A percentile compares a stretch with the other conserved stretches of the same genome.
Evolutionary conservation across 768 basidiomycete genomes (phyloP).

Genomic region (Trametes coccinea): DNA sequence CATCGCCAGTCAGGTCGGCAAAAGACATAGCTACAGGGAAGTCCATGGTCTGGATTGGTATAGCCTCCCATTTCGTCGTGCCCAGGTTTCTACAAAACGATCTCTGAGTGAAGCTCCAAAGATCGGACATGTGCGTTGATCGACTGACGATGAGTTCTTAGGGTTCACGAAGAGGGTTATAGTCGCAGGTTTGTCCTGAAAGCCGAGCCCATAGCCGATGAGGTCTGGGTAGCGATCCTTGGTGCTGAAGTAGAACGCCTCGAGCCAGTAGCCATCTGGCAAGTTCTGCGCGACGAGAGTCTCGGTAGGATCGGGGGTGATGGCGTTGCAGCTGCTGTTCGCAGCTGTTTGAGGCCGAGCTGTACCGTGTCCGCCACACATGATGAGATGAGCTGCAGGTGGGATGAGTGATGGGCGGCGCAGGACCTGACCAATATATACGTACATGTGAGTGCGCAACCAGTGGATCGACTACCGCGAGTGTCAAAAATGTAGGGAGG

Average conservation of each 20-base stretch:
- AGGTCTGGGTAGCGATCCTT: slow-evolving; percentile 17
- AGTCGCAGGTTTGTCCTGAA: neutral
- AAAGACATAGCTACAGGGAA: neutral
- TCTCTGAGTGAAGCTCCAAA: no score
- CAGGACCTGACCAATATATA: no score
- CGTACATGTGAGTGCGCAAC: no score
- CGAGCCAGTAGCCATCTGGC: slow-evolving; percentile 29
- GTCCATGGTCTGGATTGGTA: neutral
- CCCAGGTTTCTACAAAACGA: neutral
- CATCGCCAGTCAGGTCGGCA: neutral
- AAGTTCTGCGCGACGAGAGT: neutral
- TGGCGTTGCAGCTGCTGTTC: neutral
- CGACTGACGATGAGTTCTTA: neutral
- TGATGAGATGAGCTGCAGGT: slow-evolving; percentile 1
- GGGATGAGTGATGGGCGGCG: neutral
- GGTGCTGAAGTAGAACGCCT: slow-evolving; percentile 21
- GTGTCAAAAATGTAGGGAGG: no score
- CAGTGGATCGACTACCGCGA: no score
- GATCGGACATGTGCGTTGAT: no score
- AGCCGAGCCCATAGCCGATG: slow-evolving; percentile 26
- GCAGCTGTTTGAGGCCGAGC: neutral
- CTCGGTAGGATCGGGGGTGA: neutral
- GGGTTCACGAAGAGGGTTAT: slow-evolving; percentile 19
- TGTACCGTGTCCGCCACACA: slow-evolving; percentile 6
- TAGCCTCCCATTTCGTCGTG: neutral